phyloP scores from a whole-genome alignment of 2,329 filamentous ascomycete genomes.

The Pseudogymnoascus sp. region DNA sequence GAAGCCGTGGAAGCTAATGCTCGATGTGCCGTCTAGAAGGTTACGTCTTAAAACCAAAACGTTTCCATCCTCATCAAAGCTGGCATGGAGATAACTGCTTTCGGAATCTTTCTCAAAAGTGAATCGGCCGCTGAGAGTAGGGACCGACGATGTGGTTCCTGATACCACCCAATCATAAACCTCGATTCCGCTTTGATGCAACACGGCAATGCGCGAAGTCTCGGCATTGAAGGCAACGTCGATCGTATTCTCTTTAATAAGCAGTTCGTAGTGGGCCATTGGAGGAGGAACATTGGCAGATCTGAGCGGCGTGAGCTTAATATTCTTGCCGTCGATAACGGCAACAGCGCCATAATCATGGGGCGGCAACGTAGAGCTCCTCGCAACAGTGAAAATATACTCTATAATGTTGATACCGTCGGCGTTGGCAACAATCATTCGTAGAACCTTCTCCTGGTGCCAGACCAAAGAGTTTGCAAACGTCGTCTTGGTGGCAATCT shows the following conservation, averaged over 20 bases:
- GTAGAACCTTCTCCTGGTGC: conserved; percentile 80
- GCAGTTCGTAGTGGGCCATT: conserved; percentile 76
- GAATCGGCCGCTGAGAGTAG: conserved; percentile 35
- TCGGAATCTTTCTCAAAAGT: conserved; percentile 31
- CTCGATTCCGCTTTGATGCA: conserved; percentile 60
- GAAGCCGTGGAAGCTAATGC: conserved; percentile 21
- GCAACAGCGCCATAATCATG: conserved; percentile 72
- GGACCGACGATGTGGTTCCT: conserved; percentile 42
- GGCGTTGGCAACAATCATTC: conserved; percentile 48
- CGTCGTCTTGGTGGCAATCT: conserved; percentile 46
- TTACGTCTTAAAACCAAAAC: not conserved
- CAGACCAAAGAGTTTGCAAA: conserved; percentile 42
- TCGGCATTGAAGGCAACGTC: conserved; percentile 68
- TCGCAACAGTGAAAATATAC: conserved; percentile 59
- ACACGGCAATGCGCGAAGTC: conserved; percentile 60
- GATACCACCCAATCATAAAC: conserved; percentile 64
- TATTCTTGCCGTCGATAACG: conserved; percentile 70
- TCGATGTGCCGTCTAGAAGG: conserved; percentile 1
- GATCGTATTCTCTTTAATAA: conserved; percentile 53
- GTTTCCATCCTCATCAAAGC: not conserved
- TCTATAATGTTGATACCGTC: conserved; percentile 53
- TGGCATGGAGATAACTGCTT: not conserved
- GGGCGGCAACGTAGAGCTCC: conserved; percentile 63
- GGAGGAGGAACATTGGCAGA: conserved; percentile 84
- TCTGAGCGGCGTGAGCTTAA: conserved; percentile 82